Evolutionary conservation across 2,329 filamentous ascomycete species (phyloP).

Genomic region (Thielaviopsis euricoi): DNA sequence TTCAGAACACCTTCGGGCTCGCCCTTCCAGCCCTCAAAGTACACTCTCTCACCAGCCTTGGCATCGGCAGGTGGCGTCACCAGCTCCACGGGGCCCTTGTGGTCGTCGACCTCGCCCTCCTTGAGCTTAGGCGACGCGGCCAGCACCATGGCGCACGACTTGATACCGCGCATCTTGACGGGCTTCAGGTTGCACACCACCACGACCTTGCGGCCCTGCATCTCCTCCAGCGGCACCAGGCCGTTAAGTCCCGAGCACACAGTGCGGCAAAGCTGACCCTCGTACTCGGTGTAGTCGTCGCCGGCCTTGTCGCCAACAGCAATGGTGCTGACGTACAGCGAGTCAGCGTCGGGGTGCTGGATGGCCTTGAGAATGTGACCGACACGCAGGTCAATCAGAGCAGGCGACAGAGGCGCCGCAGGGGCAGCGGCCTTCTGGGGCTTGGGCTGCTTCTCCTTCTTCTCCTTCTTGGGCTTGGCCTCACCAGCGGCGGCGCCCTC

Average conservation of each 20-base stretch:
- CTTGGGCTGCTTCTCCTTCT: conserved; percentile 79
- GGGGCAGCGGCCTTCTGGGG: conserved; percentile 49
- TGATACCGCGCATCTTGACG: conserved; percentile 90
- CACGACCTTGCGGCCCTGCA: conserved; percentile 91
- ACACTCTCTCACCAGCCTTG: conserved; percentile 72
- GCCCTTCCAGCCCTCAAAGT: conserved; percentile 86
- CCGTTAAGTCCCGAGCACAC: conserved; percentile 96
- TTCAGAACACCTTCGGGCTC: conserved; percentile 88
- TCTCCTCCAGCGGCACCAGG: conserved; percentile 78
- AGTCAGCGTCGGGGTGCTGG: conserved; percentile 93
- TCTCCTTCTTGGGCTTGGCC: conserved; percentile 57
- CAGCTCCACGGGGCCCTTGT: conserved; percentile 83
- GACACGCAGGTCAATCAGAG: conserved; percentile 84
- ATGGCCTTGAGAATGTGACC: conserved; percentile 94
- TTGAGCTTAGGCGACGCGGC: conserved; percentile 74
- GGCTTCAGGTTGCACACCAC: conserved; percentile 97
- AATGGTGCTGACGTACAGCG: conserved; percentile 87
- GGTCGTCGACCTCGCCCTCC: conserved; percentile 70
- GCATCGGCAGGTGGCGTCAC: conserved; percentile 66
- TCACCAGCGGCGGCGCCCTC: conserved; percentile 20
- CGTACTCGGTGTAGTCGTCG: conserved; percentile 80
- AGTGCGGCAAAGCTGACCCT: conserved; percentile 81
- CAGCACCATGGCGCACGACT: conserved; percentile 74
- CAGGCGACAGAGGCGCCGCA: conserved; percentile 63
- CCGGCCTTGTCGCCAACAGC: conserved; percentile 79